Conservation (phyloP, 352 stramenopile species). For the Halophytophthora batemanensis region DNA sequence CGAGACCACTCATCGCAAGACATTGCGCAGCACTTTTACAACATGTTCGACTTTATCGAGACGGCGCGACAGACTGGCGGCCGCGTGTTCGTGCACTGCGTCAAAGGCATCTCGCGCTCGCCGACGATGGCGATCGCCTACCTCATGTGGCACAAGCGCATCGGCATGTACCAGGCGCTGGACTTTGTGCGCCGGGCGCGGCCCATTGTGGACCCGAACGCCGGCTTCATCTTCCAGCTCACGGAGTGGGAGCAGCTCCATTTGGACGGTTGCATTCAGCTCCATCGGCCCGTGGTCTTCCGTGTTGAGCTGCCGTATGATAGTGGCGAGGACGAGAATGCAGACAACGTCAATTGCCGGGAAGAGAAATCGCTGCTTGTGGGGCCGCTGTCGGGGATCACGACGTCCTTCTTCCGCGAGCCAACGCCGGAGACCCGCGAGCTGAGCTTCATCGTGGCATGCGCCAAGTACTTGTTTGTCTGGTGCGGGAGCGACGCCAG, state of each 20-base stretch:
- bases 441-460: constrained; percentile 70
- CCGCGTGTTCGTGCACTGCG: constrained; percentile 84
- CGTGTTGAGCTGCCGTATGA: constrained; percentile 55
- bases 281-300: constrained; percentile 61
- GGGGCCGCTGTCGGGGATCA: constrained; percentile 47
- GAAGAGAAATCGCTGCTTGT: constrained; percentile 55
- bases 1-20: constrained; percentile 87
- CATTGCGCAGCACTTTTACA: constrained; percentile 85
- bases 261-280: constrained; percentile 38
- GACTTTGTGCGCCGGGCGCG: constrained; percentile 74
- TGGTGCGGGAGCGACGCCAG: constrained; percentile 69
- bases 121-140: constrained; percentile 88
- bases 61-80: constrained; percentile 56
- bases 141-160: constrained; percentile 86
- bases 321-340: constrained; percentile 34
- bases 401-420: constrained; percentile 50
- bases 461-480: constrained; percentile 74
- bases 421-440: constrained; percentile 52
- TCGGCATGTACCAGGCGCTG: constrained; percentile 77
- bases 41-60: constrained; percentile 88
- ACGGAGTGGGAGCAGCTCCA: constrained; percentile 85
- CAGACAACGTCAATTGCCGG: constrained; percentile 16
- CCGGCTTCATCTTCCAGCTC: constrained; percentile 87
- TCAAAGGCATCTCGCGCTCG: constrained; percentile 87
- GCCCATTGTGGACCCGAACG: constrained; percentile 81